These are phyloP conservation scores for Eutypa lata DNA, from an alignment of 2,329 filamentous ascomycete species.

Conservation along the genomic window DNA sequence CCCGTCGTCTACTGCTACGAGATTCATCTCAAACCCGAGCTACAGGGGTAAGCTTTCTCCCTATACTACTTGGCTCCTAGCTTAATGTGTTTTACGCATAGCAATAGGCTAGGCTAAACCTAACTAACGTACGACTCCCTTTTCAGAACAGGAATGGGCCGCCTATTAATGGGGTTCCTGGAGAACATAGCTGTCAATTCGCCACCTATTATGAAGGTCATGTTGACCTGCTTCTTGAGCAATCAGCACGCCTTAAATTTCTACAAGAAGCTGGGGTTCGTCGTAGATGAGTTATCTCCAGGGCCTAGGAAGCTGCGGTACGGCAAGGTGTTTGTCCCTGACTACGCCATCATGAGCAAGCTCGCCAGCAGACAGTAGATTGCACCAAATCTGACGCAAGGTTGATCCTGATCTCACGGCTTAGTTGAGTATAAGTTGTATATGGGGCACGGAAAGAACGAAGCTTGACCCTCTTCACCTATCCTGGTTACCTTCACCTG, in stretches of 20 bases:
- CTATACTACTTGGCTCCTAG: neutral
- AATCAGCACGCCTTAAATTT: slow-evolving; percentile 58
- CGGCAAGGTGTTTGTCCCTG: slow-evolving; percentile 50
- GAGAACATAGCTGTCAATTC: slow-evolving; percentile 52
- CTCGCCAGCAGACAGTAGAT: too few species aligned
- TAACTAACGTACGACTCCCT: too few species aligned
- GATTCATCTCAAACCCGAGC: slow-evolving; percentile 59
- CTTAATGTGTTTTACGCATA: too few species aligned
- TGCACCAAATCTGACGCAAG: too few species aligned
- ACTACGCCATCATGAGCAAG: slow-evolving; percentile 61
- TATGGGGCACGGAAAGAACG: too few species aligned
- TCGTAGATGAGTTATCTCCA: slow-evolving; percentile 54
- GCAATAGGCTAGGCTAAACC: too few species aligned
- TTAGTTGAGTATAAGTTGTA: too few species aligned
- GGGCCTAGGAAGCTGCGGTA: slow-evolving; percentile 48
- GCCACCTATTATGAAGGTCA: slow-evolving; percentile 58
- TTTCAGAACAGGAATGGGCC: slow-evolving; percentile 60
- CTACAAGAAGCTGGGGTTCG: slow-evolving; percentile 60
- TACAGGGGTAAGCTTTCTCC: slow-evolving; percentile 47
- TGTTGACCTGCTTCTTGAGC: slow-evolving; percentile 69
- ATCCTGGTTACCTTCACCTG: too few species aligned
- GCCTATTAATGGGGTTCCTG: slow-evolving; percentile 55
- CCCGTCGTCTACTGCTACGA: slow-evolving; percentile 77
- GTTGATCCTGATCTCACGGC: too few species aligned
- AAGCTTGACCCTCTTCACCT: too few species aligned